Base-by-base conservation (phyloP, 805 yeast species). In the Cyberlindnera samutprakarnensis region DNA sequence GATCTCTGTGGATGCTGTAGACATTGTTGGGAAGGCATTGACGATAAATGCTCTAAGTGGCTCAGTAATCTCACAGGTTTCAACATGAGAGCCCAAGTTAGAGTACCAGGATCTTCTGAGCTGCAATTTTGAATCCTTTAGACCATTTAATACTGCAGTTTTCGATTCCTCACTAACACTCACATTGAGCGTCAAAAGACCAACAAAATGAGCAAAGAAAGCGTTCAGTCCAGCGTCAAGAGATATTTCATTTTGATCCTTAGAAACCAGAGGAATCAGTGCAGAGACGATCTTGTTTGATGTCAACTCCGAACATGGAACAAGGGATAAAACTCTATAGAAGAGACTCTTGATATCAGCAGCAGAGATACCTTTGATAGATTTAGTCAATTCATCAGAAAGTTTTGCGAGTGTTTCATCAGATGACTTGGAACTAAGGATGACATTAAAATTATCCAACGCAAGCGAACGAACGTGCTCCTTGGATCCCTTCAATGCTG, bases 191-290 rank as follows among this genome's bases (percentile, higher is more conserved):
- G 37, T 32, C 13, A 22, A 14, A n/a, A 30, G 9, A 6, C 33
- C 39, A 9, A 66, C 46, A 17, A 68, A 60, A 40, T 72, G 76
- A 2, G 42, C 39, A 24, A 75, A 63, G 33, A 75, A 66, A 0
- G 80, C 68, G 7, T 56, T 52, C 6, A 79, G 59, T 36, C 75
- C 59, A 4, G 63, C 58, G 3, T 59, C 37, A 24, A 87, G 61
- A 1, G 83, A 72, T 1, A 41, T 13, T 48, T 90, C 97, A 44
- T 86, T 84, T 28, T 75, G 72, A 46, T 90, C 97, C 44, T 83
- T 87, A 0, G 70, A 32, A 4, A 80, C 61, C n/a, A 76, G 57
- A 2, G 79, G 64, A 2, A 66, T 41, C 22, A 85, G 48, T 0
- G 57, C 64, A 1, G 57, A 47, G 2, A 70, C 52, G 4, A 79